phyloP scores from a whole-genome alignment of 1,139 yeast genomes.

The Chernovozyma sophiae-reginae region DNA sequence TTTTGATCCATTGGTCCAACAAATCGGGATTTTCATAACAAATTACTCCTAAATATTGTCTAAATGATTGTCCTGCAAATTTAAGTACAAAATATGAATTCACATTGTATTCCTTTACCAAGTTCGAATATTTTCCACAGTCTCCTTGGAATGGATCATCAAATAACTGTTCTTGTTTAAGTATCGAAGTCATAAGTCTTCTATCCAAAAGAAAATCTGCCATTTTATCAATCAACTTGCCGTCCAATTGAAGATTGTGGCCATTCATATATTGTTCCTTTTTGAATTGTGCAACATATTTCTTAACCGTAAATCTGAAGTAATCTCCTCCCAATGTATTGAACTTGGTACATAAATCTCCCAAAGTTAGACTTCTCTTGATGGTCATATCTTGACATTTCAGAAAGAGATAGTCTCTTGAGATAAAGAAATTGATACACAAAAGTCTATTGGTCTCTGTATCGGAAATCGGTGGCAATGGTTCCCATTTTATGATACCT shows the following conservation, averaged over 20 bases:
- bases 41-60: slow-evolving; percentile 21
- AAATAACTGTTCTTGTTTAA: slow-evolving; percentile 7
- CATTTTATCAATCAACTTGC: slow-evolving; percentile 1
- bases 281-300: slow-evolving; percentile 4
- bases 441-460: slow-evolving; percentile 12
- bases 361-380: neutral
- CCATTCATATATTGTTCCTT: neutral
- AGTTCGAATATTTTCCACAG: slow-evolving; percentile 6
- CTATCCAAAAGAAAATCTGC: slow-evolving; percentile 14
- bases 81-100: slow-evolving; percentile 15
- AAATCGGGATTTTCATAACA: slow-evolving; percentile 8
- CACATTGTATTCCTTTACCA: slow-evolving; percentile 7
- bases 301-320: slow-evolving; percentile 12
- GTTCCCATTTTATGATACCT: neutral
- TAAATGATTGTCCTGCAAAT: slow-evolving; percentile 16
- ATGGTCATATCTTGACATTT: neutral
- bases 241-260: neutral
- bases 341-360: slow-evolving; percentile 11
- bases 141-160: slow-evolving; percentile 10
- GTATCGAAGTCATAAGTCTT: slow-evolving; percentile 14
- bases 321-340: slow-evolving; percentile 17
- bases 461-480: slow-evolving; percentile 1
- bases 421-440: slow-evolving; percentile 14
- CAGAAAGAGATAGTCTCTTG: slow-evolving; percentile 12
- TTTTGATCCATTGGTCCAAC: slow-evolving; percentile 16